Percentiles rank a stretch among this genome's conserved stretches.
phyloP scores from a whole-genome alignment of 129 eudicot species.

The Arctium minus region DNA sequence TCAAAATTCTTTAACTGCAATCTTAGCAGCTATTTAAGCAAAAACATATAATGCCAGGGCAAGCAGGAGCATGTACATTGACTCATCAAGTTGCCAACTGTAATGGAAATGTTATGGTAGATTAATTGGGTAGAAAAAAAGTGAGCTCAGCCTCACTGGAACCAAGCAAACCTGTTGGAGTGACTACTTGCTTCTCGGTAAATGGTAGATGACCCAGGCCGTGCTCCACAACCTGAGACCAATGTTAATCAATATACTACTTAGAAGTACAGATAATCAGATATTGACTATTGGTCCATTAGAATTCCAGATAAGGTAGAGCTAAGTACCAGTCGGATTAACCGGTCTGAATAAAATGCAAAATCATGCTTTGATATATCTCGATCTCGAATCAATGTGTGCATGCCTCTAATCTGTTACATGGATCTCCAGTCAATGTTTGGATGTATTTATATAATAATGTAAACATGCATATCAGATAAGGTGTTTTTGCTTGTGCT shows the following conservation, averaged over 20 bases:
- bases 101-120: neutral
- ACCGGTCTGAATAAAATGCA: constrained; percentile 92
- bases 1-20: constrained; percentile 9
- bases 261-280: neutral
- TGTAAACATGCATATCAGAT: neutral
- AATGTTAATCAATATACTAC: neutral
- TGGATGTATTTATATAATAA: neutral
- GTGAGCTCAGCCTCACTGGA: neutral
- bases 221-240: constrained; percentile 91
- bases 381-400: constrained; percentile 89
- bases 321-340: constrained; percentile 69
- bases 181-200: constrained; percentile 84
- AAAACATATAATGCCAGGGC: neutral
- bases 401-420: constrained; percentile 97
- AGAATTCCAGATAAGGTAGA: constrained; percentile 9
- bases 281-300: neutral
- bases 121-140: neutral
- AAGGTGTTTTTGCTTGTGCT: neutral
- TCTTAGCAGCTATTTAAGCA: neutral
- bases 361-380: constrained; percentile 96
- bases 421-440: constrained; percentile 6
- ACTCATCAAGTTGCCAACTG: neutral
- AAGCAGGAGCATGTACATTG: constrained; percentile 4
- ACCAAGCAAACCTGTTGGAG: neutral
- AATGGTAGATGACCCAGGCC: constrained; percentile 97